phyloP scores from a whole-genome alignment of 768 basidiomycete species.

The Tricholoma terreum region DNA sequence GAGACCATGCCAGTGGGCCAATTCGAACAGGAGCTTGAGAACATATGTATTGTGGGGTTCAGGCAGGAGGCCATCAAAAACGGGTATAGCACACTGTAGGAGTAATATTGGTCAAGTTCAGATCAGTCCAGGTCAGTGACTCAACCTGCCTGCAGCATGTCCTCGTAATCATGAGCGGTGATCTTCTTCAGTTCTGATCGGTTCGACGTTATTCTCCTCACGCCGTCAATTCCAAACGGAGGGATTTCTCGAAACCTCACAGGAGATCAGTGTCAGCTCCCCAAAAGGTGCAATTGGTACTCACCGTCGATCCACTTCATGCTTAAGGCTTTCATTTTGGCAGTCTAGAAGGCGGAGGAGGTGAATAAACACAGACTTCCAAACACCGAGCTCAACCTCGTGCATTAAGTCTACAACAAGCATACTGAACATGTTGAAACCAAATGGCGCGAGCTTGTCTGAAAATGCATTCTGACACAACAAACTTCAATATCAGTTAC shows the following conservation, averaged over 20 bases:
- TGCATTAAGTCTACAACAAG: conserved; percentile 35
- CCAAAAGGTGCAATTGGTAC: background rate
- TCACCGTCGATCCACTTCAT: conserved; percentile 24
- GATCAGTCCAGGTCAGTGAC: too few species aligned
- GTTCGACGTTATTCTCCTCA: conserved; percentile 16
- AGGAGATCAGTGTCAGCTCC: background rate
- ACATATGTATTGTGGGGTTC: conserved; percentile 15
- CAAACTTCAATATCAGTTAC: background rate
- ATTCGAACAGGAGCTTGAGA: conserved; percentile 20
- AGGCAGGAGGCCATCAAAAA: conserved; percentile 7
- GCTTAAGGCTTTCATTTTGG: conserved; percentile 5
- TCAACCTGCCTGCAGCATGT: conserved; percentile 22
- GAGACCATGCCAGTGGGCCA: conserved; percentile 28
- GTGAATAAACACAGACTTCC: conserved; percentile 34
- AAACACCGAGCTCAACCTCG: conserved; percentile 37
- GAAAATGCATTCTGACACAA: background rate
- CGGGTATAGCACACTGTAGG: conserved; percentile 5
- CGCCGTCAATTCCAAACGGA: conserved; percentile 25
- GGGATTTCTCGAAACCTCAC: conserved; percentile 27
- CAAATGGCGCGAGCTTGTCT: background rate
- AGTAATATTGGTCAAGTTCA: background rate
- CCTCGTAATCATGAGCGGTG: conserved; percentile 23
- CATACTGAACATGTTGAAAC: conserved; percentile 24
- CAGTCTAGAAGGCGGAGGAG: conserved; percentile 31
- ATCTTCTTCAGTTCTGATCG: conserved; percentile 15